Base-by-base conservation (phyloP, 495 filamentous ascomycete species). In the Tuber umbilicatum region DNA sequence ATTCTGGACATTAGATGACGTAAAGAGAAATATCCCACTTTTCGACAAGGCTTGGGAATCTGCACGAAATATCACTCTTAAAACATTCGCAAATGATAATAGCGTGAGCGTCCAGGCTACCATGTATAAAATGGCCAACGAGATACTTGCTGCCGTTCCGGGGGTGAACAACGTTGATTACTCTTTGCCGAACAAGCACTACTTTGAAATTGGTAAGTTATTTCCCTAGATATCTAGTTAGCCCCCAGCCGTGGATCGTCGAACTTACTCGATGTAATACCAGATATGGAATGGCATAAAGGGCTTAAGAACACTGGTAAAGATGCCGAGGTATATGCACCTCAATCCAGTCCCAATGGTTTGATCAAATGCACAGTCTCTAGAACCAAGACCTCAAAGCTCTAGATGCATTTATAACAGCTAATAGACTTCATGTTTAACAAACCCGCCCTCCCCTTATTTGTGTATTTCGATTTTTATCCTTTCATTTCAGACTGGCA, bases 101-200 rank as follows among this genome's bases (percentile, higher is more conserved):
- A 95, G 92, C 79, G 91, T 95, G 69, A 94, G 92, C 81, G 95
- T 99, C 27, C 95, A 99, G 87, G 90, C 90, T 77, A 97, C 94
- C 74, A 97, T 99, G 95, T 98, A 97, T 85, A 94, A 97, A 87
- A 99, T 99, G 95, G 89, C 88, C 74, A 90, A 94, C 83, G 87
- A 91, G 85, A 97, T 99, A 78, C 86, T 99, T 77, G 92, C 86
- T 27, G 88, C 86, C 39, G 93, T 87, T 73, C 89, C 92, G 41
- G 85, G 89, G 83, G 87, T 93, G 16, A 89, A 92, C 64, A 85
- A 88, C 19, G 92, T 94, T 50, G 89, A 90, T 78, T 98, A 97
- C 82, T 87, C 89, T 19, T 86, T 99, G 82, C 95, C 95, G 35
- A 99, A 99, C 85, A 97, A 97, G 86, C 95, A 99, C 84, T 99